Conservation (phyloP, 2,329 filamentous ascomycete species). For the Alternaria panax region DNA sequence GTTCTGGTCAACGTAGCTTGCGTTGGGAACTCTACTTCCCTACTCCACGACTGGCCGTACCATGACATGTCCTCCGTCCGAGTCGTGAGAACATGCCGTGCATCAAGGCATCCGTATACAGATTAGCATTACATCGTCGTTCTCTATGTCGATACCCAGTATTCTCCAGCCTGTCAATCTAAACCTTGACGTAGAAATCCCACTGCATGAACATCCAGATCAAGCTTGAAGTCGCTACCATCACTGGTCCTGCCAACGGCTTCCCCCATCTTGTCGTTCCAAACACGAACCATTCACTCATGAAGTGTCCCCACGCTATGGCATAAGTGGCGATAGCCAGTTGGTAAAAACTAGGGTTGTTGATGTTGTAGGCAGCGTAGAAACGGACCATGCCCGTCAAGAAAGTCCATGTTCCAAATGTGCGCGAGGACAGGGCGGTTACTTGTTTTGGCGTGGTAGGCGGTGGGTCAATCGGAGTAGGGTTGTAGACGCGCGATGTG, state of each 20-base stretch:
- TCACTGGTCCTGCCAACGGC: conserved; percentile 65
- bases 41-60: neutral
- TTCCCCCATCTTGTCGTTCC: conserved; percentile 73
- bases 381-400: conserved; percentile 77
- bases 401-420: conserved; percentile 89
- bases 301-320: conserved; percentile 67
- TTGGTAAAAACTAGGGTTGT: conserved; percentile 76
- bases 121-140: neutral
- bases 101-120: neutral
- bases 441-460: conserved; percentile 58
- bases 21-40: neutral
- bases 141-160: neutral
- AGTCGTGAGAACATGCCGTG: neutral
- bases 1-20: neutral
- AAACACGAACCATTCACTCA: conserved; percentile 81
- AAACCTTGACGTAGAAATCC: conserved; percentile 66
- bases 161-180: neutral
- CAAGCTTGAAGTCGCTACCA: conserved; percentile 63
- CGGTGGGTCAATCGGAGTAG: conserved; percentile 56
- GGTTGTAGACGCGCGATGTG: conserved; percentile 86
- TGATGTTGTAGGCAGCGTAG: conserved; percentile 84
- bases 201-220: conserved; percentile 73
- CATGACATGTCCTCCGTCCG: neutral
- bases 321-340: conserved; percentile 83
- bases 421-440: conserved; percentile 77